phyloP scores from a whole-genome alignment of 371 early-diverging fungal species.

The Modicella reniformis region DNA sequence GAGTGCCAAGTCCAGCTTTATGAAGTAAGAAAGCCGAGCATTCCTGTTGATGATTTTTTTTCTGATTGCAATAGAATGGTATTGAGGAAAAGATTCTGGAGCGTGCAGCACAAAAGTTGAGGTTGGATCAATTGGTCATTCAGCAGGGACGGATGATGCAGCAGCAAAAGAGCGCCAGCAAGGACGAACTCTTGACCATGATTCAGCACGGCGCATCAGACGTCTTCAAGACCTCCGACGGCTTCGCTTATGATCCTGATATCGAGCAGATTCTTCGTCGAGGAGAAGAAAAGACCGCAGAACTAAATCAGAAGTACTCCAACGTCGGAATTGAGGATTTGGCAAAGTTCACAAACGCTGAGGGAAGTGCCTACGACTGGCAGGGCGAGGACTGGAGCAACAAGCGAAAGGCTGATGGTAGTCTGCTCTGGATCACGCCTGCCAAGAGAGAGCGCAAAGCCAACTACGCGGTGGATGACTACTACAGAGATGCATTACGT shows the following conservation, averaged over 20 bases:
- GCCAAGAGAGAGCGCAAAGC: slow-evolving; percentile 89
- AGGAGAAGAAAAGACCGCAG: slow-evolving; percentile 92
- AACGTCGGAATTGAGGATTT: slow-evolving; percentile 91
- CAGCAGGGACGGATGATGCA: slow-evolving; percentile 86
- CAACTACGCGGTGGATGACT: slow-evolving; percentile 89
- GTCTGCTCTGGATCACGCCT: slow-evolving; percentile 84
- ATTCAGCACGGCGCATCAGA: slow-evolving; percentile 96
- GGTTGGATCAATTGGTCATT: slow-evolving; percentile 97
- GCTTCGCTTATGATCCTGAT: slow-evolving; percentile 65
- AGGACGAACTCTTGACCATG: slow-evolving; percentile 93
- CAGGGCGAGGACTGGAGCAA: slow-evolving; percentile 94
- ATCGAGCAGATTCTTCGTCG: slow-evolving; percentile 90
- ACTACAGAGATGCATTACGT: slow-evolving; percentile 84
- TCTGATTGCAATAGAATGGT: slow-evolving; percentile 69
- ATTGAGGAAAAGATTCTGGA: slow-evolving; percentile 98
- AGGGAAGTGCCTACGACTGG: slow-evolving; percentile 89
- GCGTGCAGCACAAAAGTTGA: slow-evolving; percentile 95
- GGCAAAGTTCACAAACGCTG: slow-evolving; percentile 81
- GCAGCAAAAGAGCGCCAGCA: slow-evolving; percentile 66
- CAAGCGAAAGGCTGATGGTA: slow-evolving; percentile 65
- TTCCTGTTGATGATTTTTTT: background rate
- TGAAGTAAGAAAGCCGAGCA: background rate
- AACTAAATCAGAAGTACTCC: slow-evolving; percentile 88
- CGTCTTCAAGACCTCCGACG: slow-evolving; percentile 75
- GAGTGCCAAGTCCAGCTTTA: background rate